Conservation (phyloP, 1,284 basidiomycete genomes). For the Mycosarcoma mackinlayi region DNA sequence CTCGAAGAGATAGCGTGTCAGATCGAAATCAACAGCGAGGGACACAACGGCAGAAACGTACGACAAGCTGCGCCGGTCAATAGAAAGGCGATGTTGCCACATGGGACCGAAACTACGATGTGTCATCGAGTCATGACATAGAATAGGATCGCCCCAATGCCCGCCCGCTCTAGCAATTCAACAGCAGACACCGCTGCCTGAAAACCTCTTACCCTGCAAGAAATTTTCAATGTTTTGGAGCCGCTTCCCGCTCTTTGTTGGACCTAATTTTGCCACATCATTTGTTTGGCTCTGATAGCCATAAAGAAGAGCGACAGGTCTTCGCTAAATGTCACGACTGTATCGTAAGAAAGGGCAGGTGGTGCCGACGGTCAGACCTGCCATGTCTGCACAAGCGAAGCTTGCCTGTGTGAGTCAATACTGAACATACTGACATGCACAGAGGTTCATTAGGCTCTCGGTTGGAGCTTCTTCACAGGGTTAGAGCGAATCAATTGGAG, state of each 20-base stretch:
- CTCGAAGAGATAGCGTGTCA: constrained; percentile 1
- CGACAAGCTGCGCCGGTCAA: not conserved
- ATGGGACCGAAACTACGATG: not conserved
- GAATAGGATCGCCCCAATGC: not conserved
- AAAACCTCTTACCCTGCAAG: not conserved
- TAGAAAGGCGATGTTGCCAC: constrained; percentile 1
- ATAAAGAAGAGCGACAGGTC: not conserved
- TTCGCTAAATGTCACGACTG: not conserved
- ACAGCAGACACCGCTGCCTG: not conserved
- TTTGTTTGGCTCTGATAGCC: constrained; percentile 1
- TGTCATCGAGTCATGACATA: not conserved
- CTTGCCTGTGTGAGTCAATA: not conserved
- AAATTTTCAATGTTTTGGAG: not conserved
- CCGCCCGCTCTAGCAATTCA: not conserved
- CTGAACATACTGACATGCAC: not conserved
- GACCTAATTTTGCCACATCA: not conserved
- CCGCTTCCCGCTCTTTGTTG: not conserved
- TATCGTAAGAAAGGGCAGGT: not conserved
- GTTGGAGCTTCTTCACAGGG: too few relatives aligned
- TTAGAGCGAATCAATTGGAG: constrained; percentile 2
- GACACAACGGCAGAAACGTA: constrained; percentile 1
- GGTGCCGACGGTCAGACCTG: not conserved
- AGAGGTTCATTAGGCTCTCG: too few relatives aligned
- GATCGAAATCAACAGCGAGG: not conserved
- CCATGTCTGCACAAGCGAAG: not conserved